These are phyloP conservation scores for Geranium rotundifolium DNA, from an alignment of 345 rosid genomes.

Conservation along the genomic window DNA sequence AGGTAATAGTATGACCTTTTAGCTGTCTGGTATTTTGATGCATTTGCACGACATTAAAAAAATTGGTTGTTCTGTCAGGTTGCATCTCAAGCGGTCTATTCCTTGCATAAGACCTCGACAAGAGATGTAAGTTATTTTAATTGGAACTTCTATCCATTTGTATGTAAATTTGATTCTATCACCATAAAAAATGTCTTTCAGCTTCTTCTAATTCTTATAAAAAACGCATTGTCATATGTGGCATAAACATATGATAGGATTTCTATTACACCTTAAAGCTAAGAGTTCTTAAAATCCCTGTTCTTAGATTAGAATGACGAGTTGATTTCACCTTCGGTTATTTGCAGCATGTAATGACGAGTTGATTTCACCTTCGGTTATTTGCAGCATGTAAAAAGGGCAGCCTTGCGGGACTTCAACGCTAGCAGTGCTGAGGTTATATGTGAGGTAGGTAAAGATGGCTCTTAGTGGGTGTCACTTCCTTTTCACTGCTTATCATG, in stretches of 20 bases:
- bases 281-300: too few relatives aligned
- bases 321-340: not conserved
- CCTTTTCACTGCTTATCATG: too few relatives aligned
- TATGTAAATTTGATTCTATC: not conserved
- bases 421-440: slow-evolving; percentile 84
- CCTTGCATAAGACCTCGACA: slow-evolving; percentile 94
- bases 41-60: not conserved
- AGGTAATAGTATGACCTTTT: slow-evolving; percentile 24
- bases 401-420: slow-evolving; percentile 58
- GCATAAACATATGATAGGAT: too few relatives aligned
- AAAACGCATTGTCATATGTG: too few relatives aligned
- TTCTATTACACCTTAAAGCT: too few relatives aligned
- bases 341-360: slow-evolving; percentile 44
- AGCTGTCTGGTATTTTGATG: slow-evolving; percentile 6
- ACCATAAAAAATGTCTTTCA: not conserved
- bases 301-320: too few relatives aligned
- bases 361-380: not conserved
- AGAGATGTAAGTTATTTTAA: slow-evolving; percentile 57
- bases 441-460: slow-evolving; percentile 50
- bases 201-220: not conserved
- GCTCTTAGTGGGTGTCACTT: too few relatives aligned
- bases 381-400: slow-evolving; percentile 61
- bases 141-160: slow-evolving; percentile 4
- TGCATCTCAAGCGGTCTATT: slow-evolving; percentile 81
- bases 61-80: slow-evolving; percentile 28